phyloP scores from a whole-genome alignment of 495 filamentous ascomycete species.

The Chaetomidium leptoderma region DNA sequence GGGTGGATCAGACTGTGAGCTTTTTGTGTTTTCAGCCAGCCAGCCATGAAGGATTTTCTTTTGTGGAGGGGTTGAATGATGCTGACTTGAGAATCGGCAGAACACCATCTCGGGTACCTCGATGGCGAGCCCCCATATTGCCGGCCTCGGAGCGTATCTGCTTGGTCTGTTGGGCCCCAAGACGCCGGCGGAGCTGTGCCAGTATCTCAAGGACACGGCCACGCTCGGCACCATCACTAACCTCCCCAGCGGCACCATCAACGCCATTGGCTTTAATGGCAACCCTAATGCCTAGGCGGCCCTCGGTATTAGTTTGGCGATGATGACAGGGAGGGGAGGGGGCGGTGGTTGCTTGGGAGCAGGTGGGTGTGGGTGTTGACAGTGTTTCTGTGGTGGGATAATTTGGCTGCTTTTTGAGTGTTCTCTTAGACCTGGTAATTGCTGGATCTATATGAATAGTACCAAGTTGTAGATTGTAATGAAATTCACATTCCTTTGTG shows the following conservation, averaged over 20 bases:
- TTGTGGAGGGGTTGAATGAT: not conserved
- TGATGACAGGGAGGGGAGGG: too few species aligned
- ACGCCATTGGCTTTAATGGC: slow-evolving; percentile 48
- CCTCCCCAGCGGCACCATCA: slow-evolving; percentile 42
- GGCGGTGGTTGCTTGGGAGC: not conserved
- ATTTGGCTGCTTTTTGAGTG: not conserved
- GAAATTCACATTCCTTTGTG: too few species aligned
- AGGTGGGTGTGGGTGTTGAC: not conserved
- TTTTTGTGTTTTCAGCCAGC: not conserved
- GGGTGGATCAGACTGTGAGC: slow-evolving; percentile 41
- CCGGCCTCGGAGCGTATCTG: slow-evolving; percentile 57
- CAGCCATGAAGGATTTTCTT: not conserved
- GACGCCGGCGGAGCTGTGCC: slow-evolving; percentile 42
- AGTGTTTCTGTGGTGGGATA: not conserved
- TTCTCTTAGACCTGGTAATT: slow-evolving; percentile 1
- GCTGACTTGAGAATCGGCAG: slow-evolving; percentile 11
- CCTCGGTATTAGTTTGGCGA: not conserved
- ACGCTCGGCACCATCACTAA: slow-evolving; percentile 32
- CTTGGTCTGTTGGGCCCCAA: slow-evolving; percentile 42
- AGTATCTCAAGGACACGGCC: slow-evolving; percentile 38
- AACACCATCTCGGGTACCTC: slow-evolving; percentile 64
- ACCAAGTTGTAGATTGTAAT: not conserved
- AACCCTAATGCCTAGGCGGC: slow-evolving; percentile 30
- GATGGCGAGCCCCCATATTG: slow-evolving; percentile 61
- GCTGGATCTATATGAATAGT: too few species aligned